Evolutionary conservation across 2,329 filamentous ascomycete genomes (phyloP), one percentile per base, ranked within the genome.

Genomic region (Cercospora nicotianae): DNA sequence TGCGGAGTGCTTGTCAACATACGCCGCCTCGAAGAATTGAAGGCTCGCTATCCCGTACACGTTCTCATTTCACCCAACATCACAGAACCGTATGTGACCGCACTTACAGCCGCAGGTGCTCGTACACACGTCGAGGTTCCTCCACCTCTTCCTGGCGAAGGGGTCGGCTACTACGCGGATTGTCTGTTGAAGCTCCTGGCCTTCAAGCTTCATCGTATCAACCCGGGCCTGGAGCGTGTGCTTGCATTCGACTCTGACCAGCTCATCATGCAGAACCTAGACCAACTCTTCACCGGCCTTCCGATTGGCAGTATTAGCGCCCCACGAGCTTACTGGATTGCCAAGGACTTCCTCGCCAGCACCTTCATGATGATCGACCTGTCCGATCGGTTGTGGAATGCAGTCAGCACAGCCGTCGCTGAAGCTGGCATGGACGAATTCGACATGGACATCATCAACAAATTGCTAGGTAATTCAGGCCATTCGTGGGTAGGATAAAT

Each of bases 381-480:
- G 6, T 73, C 71, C 4, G 71, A 76, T 26, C 36, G 74, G 4
- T 62, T 76, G 9, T 77, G 75, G 75, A 13, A 64, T 3, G 66
- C 59, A 9, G 70, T 77, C 12, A 61, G 74, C 53, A 26, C 60
- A 2, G 72, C 70, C 1, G 42, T 77, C 3, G 57, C 67, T 16
- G 67, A 58, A 6, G 64, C 75, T 13, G 66, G 55, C 6, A 39
- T 60, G 12, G 51, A 73, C 53, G 69, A 72, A 13, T 77, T 77
- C 60, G 76, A 77, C 53, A 77, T 77, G 75, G 75, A 77, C 55
- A 58, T 77, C 5, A 66, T 75, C 51, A 77, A 77, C 60, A 66
- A 74, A 20, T 33, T 77, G 39, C 69, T 77, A 10, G 67, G 67
- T 69, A 30, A 9, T 18, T 6, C 30, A 26, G 63, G 48, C 10